Conservation (phyloP, 805 yeast genomes). For the Saturnispora quitensis region DNA sequence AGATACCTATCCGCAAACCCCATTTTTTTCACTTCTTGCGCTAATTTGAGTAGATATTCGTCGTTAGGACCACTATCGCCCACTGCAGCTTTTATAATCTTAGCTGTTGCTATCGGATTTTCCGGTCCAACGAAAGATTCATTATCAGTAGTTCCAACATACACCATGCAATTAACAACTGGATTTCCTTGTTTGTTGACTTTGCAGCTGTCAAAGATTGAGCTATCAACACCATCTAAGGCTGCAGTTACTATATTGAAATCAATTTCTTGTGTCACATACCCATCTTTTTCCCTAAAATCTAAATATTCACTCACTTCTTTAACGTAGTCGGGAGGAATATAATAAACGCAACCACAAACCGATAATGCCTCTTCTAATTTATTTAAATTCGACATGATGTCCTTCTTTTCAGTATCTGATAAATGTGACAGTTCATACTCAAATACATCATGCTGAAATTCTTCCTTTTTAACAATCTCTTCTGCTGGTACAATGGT, state of each 20-base stretch:
- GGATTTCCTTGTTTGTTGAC: constrained; percentile 29
- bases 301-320: constrained; percentile 65
- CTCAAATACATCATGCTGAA: constrained; percentile 33
- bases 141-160: constrained; percentile 77
- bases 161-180: constrained; percentile 50
- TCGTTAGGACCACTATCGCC: constrained; percentile 82
- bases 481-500: constrained; percentile 61
- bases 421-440: constrained; percentile 19
- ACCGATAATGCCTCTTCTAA: constrained; percentile 42
- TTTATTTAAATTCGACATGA: constrained; percentile 11
- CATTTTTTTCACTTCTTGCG: constrained; percentile 37
- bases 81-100: constrained; percentile 39
- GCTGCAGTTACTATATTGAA: constrained; percentile 37
- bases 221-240: constrained; percentile 11
- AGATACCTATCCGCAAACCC: constrained; percentile 37
- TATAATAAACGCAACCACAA: constrained; percentile 80
- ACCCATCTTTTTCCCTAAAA: constrained; percentile 83
- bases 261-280: constrained; percentile 56
- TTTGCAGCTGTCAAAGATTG: constrained; percentile 24
- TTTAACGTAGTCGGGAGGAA: constrained; percentile 52
- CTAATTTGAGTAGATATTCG: constrained; percentile 56
- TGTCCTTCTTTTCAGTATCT: constrained; percentile 12
- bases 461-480: constrained; percentile 32
- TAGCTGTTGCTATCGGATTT: constrained; percentile 46
- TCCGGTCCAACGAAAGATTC: constrained; percentile 85